Evolutionary conservation across 371 early-diverging fungal genomes (phyloP), one percentile per base, ranked within the genome.

Genomic region (Actinomortierella wolfii): DNA sequence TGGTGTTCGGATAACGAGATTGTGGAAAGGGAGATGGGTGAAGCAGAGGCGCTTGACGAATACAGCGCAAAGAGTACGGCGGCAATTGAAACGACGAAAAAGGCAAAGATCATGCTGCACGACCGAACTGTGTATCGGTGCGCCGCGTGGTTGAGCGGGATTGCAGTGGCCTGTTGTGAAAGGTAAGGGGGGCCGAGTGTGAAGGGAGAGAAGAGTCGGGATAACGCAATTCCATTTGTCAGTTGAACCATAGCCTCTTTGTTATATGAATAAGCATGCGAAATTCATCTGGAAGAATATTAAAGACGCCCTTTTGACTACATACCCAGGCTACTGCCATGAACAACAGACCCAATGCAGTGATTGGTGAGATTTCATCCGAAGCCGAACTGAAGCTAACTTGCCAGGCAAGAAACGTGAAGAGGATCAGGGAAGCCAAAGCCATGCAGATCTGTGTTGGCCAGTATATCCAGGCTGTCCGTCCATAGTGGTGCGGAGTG

Each of bases 401-500:
- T 43, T 51, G 62, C 34, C 34, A 34, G 11, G 34, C 34, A 6
- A 34, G 7, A 34, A 34, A 34, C 9, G 42, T 28, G 9, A 61
- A 51, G 55, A 62, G 25, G 15, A 44, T 40, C 4, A 61, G 41
- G 5, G 48, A 17, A 1, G 55, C 54, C 4, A 44, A 13, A 15
- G 42, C 8, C 29, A 71, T 61, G 43, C 49, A 39, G 20, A 26
- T 11, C 50, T 71, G 65, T 9, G 66, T 42, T 5, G 62, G 58
- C 71, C 71, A 71, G n/a, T 65, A 71, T 17, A 71, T 71, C 66
- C 66, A 71, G 8, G 55, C 46, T 17, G 71, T 65, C 21, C 62
- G 50, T 3, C 71, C 71, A 39, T 54, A 44, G 18, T 45, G 40
- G 24, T 71, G 71, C 2, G 71, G 62, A 56, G 73, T 78, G 51